Evolutionary conservation across 1,284 basidiomycete genomes (phyloP).

Genomic region (Volvariella volvacea): DNA sequence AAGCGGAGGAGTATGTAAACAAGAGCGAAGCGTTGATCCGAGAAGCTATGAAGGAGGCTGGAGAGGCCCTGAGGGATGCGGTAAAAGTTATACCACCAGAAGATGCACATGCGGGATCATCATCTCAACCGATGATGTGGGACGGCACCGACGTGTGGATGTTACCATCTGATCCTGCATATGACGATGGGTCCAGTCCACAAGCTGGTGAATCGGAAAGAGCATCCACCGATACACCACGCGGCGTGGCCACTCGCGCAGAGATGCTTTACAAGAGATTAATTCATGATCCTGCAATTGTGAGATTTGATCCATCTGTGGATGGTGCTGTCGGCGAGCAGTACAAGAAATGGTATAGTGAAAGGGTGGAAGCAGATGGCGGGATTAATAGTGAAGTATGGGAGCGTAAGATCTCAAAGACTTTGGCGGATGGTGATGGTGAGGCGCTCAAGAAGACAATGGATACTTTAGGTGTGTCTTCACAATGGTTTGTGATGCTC

Average conservation of each 20-base stretch:
- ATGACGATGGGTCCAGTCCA: slow-evolving; percentile 35
- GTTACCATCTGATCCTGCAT: slow-evolving; percentile 36
- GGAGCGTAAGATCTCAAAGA: slow-evolving; percentile 42
- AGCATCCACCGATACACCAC: slow-evolving; percentile 24
- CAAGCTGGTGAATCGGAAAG: slow-evolving; percentile 11
- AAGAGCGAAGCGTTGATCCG: slow-evolving; percentile 70
- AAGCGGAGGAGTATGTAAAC: slow-evolving; percentile 80
- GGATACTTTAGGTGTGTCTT: slow-evolving; percentile 52
- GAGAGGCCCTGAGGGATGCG: slow-evolving; percentile 74
- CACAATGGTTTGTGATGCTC: slow-evolving; percentile 8
- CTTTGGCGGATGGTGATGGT: slow-evolving; percentile 49
- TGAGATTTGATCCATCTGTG: slow-evolving; percentile 70
- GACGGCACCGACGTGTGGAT: slow-evolving; percentile 83
- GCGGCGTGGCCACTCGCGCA: slow-evolving; percentile 65
- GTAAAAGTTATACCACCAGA: slow-evolving; percentile 88
- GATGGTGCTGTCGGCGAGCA: slow-evolving; percentile 50
- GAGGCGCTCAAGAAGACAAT: slow-evolving; percentile 51
- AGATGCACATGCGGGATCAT: slow-evolving; percentile 24
- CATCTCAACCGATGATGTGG: slow-evolving; percentile 47
- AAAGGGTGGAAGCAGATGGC: slow-evolving; percentile 43
- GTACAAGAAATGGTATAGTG: slow-evolving; percentile 57
- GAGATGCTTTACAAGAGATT: slow-evolving; percentile 73
- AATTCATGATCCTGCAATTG: slow-evolving; percentile 67
- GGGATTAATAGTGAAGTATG: slow-evolving; percentile 54
- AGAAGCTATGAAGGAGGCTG: slow-evolving; percentile 66